Evolutionary conservation across 805 yeast genomes (phyloP).

Genomic region (Wickerhamomyces ciferrii): DNA sequence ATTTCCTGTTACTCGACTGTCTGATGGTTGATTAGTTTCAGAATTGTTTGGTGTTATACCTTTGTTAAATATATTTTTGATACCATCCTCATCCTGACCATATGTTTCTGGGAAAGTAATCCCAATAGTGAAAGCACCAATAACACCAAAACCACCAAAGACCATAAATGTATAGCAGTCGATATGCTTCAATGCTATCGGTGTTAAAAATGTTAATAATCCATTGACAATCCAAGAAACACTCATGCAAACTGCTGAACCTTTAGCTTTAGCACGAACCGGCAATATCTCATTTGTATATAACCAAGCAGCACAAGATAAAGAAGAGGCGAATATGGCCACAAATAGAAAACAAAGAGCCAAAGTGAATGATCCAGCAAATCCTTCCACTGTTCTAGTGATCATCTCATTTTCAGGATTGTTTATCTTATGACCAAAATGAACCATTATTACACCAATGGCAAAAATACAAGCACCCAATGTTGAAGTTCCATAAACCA

Average conservation of each 20-base stretch:
- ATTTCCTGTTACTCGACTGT: not conserved
- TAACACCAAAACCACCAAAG: constrained; percentile 29
- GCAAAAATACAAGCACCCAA: constrained; percentile 30
- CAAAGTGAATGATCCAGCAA: constrained; percentile 36
- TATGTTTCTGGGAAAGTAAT: constrained; percentile 41
- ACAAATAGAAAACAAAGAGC: constrained; percentile 40
- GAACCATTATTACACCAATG: constrained; percentile 31
- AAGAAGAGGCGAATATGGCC: constrained; percentile 40
- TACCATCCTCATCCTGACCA: constrained; percentile 20
- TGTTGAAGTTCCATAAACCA: constrained; percentile 36
- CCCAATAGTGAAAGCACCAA: constrained; percentile 25
- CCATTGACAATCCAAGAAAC: constrained; percentile 39
- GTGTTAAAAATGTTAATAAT: constrained; percentile 32
- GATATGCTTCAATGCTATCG: constrained; percentile 29
- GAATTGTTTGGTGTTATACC: too few relatives aligned
- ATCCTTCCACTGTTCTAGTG: constrained; percentile 29
- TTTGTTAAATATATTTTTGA: constrained; percentile 21
- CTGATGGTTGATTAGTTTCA: not conserved
- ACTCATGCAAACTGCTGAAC: constrained; percentile 39
- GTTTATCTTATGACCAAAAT: constrained; percentile 27
- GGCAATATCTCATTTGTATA: constrained; percentile 48
- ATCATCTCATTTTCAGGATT: constrained; percentile 26
- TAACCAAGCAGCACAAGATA: constrained; percentile 43
- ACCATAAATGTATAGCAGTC: constrained; percentile 36
- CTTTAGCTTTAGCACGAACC: constrained; percentile 37